phyloP scores from a whole-genome alignment of 192 early-diverging fungal genomes.

The Thoreauomyces humboldtii region DNA sequence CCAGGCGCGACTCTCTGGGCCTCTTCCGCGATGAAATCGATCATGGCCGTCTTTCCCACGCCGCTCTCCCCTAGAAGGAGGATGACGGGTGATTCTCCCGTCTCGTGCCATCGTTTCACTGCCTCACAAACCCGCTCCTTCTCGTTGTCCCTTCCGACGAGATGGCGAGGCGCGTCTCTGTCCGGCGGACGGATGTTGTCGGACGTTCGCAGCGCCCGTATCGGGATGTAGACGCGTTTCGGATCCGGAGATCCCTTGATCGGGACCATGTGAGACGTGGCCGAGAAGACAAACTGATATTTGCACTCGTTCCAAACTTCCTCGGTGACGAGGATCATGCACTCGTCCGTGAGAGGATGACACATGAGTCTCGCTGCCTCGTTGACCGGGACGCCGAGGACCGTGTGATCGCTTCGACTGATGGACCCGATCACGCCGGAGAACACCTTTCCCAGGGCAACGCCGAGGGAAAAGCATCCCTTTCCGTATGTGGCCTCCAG shows the following conservation, averaged over 20 bases:
- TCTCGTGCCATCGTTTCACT: neutral
- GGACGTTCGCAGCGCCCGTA: neutral
- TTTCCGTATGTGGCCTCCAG: neutral
- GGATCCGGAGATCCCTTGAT: neutral
- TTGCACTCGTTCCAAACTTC: neutral
- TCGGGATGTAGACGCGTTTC: conserved; percentile 4
- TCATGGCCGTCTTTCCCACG: neutral
- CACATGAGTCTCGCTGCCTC: conserved; percentile 38
- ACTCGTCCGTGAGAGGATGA: neutral
- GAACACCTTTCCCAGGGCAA: conserved; percentile 21
- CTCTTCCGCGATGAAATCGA: neutral
- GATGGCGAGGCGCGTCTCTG: no score
- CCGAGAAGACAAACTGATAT: neutral
- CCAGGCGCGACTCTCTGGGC: neutral
- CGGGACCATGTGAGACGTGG: neutral
- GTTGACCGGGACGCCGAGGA: conserved; percentile 37
- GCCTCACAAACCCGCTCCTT: neutral
- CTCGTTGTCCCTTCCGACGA: conserved; percentile 1
- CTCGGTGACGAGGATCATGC: neutral
- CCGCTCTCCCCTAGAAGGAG: neutral
- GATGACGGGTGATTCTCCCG: neutral
- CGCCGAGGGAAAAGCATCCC: conserved; percentile 4
- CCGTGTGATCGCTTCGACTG: conserved; percentile 27
- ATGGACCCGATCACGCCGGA: conserved; percentile 32
- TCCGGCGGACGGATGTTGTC: no score